Evolutionary conservation across 116 monocot genomes (phyloP).

Genomic region (Iris pallida): DNA sequence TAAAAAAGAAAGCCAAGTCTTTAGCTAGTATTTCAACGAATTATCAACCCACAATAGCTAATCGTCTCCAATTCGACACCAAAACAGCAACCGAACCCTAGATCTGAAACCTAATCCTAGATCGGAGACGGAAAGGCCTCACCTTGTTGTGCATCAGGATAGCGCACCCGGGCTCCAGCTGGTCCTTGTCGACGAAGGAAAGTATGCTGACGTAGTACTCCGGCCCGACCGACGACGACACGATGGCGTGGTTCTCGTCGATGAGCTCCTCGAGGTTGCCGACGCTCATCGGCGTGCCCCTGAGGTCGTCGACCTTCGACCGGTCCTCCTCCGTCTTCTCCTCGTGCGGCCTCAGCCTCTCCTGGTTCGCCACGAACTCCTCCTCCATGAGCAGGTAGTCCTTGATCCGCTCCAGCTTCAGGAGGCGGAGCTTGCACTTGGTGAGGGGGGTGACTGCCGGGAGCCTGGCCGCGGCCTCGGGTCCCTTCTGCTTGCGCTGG

Average conservation of each 20-base stretch:
- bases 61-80: too few relatives aligned
- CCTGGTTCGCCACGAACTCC: slow-evolving; percentile 94
- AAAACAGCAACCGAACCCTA: too few relatives aligned
- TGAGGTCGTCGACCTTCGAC: slow-evolving; percentile 90
- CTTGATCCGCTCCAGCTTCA: slow-evolving; percentile 95
- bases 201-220: slow-evolving; percentile 93
- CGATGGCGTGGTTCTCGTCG: slow-evolving; percentile 96
- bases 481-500: slow-evolving; percentile 93
- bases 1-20: too few relatives aligned
- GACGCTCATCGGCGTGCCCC: slow-evolving; percentile 95
- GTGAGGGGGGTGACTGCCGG: slow-evolving; percentile 84
- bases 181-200: slow-evolving; percentile 94
- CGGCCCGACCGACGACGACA: slow-evolving; percentile 89
- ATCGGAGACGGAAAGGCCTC: background rate
- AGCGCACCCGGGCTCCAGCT: slow-evolving; percentile 90
- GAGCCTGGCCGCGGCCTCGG: slow-evolving; percentile 85
- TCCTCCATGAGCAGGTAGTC: slow-evolving; percentile 98
- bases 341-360: slow-evolving; percentile 84
- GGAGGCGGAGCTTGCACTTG: slow-evolving; percentile 84
- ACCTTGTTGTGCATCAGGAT: slow-evolving; percentile 99
- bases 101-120: background rate
- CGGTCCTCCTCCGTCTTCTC: slow-evolving; percentile 97
- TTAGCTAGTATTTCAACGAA: too few relatives aligned
- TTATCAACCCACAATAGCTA: too few relatives aligned
- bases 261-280: slow-evolving; percentile 95